Base-by-base conservation (phyloP, 176 grass and related monocot genomes). In the Coix lacrymajobi region DNA sequence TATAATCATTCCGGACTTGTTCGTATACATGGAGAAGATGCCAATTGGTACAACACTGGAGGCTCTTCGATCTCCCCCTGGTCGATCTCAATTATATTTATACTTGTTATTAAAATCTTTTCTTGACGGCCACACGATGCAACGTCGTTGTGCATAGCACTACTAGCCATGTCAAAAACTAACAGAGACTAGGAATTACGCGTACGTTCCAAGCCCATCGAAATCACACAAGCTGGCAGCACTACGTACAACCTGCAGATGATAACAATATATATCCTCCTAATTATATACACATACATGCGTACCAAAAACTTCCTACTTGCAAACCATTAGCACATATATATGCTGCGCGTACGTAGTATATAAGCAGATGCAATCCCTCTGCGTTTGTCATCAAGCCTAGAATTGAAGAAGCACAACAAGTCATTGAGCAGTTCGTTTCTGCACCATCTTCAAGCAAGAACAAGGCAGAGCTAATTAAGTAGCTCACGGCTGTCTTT, bases 201-300 rank as follows among this genome's bases (percentile, higher is more conserved):
- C 10, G 39, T 14, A 15, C 29, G 13, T 51, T 62, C 15, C 61
- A 69, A 51, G 15, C 32, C 52, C 63, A 71, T 10, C n/a, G 4
- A 83, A 5, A 71, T 56, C 44, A 72, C 34, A 57, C 20, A 74
- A 88, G 75, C 86, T 79, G 86, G 56, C 86, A 78, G 44, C 73
- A 64, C 66, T 63, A 77, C 13, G 8, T 63, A 6, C 72, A 77
- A 17, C 17, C 7, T 61, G 15, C 32, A 82, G 24, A 64, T 37
- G 34, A 19, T 32, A 71, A 7, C 26, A 37, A 76, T 1, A 6
- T 26, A n/a, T 36, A 41, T 56, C 11, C 19, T 31, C n/a, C n/a
- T n/a, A n/a, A 20, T 29, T 33, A 51, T 25, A 24, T 8, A 7
- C 0, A 14, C 8, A 5, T 58, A 75, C 80, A 65, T 79, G 74